Conservation (phyloP, 2,329 filamentous ascomycete genomes). For the Penicillium sp. region DNA sequence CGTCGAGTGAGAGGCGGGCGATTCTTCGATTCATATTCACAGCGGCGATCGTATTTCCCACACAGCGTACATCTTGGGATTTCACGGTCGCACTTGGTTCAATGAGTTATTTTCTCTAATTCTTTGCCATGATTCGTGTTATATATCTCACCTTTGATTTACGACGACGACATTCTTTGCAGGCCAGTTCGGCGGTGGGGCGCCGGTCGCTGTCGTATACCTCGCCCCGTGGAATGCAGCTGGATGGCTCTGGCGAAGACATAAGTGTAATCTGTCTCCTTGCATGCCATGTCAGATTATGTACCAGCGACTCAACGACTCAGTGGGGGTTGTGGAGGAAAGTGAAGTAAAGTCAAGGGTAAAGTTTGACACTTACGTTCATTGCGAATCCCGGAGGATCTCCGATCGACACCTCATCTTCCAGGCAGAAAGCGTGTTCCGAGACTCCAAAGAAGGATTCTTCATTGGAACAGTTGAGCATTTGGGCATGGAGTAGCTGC, state of each 20-base stretch:
- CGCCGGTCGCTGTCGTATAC: not conserved
- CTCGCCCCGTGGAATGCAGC: not conserved
- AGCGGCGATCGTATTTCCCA: slow-evolving; percentile 50
- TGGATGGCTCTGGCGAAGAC: not conserved
- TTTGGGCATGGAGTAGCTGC: not conserved
- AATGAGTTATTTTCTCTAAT: not conserved
- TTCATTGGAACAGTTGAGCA: not conserved
- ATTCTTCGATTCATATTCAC: slow-evolving; percentile 55
- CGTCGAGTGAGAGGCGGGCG: slow-evolving; percentile 55
- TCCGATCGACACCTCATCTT: slow-evolving; percentile 1
- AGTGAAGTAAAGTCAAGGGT: too few species aligned
- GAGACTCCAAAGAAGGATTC: not conserved
- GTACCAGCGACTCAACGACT: too few species aligned
- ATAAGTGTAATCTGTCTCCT: not conserved
- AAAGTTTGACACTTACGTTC: not conserved
- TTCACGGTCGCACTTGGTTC: slow-evolving; percentile 39
- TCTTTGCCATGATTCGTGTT: not conserved
- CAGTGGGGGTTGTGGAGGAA: not conserved
- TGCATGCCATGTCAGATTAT: not conserved
- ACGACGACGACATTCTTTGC: slow-evolving; percentile 44
- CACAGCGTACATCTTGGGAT: slow-evolving; percentile 48
- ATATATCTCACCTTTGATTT: slow-evolving; percentile 34
- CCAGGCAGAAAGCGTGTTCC: not conserved
- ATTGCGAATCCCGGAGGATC: not conserved
- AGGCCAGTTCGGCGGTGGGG: slow-evolving; percentile 21